Conservation (phyloP, 2,329 filamentous ascomycete species). For the Nigrospora sphaerica region DNA sequence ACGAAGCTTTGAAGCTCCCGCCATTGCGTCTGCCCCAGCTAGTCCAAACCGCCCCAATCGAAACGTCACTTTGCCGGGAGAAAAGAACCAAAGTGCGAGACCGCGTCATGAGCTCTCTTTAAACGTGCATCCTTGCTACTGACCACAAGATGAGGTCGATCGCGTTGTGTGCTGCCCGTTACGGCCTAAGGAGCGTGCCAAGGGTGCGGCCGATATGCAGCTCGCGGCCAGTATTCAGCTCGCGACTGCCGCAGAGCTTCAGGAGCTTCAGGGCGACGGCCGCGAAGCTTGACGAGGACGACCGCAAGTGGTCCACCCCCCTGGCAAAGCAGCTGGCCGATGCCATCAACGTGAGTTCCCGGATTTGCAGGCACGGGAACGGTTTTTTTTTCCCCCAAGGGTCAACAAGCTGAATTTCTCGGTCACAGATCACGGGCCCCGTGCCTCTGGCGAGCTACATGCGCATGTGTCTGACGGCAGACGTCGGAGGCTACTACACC, state of each 20-base stretch:
- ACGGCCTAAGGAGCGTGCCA: conserved; percentile 13
- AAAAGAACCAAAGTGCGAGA: too few relatives aligned
- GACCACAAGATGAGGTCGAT: conserved; percentile 15
- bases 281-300: conserved; percentile 22
- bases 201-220: conserved; percentile 8
- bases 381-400: conserved; percentile 16
- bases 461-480: conserved; percentile 94
- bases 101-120: too few relatives aligned
- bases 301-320: conserved; percentile 81
- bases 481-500: conserved; percentile 90
- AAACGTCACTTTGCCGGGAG: too few relatives aligned
- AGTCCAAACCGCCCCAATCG: too few relatives aligned
- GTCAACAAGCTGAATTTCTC: not conserved
- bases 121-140: too few relatives aligned
- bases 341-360: conserved; percentile 65
- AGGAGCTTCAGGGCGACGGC: conserved; percentile 20
- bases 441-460: conserved; percentile 91
- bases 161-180: conserved; percentile 11
- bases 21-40: too few relatives aligned
- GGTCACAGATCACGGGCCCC: conserved; percentile 67
- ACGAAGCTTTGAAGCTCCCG: too few relatives aligned
- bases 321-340: conserved; percentile 80
- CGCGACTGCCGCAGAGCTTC: conserved; percentile 9
- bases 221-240: conserved; percentile 4
- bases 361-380: not conserved